Percentiles rank a stretch among this genome's conserved stretches.
Evolutionary conservation across 2,329 filamentous ascomycete genomes (phyloP).

Genomic region (Aspergillus viridinutans): DNA sequence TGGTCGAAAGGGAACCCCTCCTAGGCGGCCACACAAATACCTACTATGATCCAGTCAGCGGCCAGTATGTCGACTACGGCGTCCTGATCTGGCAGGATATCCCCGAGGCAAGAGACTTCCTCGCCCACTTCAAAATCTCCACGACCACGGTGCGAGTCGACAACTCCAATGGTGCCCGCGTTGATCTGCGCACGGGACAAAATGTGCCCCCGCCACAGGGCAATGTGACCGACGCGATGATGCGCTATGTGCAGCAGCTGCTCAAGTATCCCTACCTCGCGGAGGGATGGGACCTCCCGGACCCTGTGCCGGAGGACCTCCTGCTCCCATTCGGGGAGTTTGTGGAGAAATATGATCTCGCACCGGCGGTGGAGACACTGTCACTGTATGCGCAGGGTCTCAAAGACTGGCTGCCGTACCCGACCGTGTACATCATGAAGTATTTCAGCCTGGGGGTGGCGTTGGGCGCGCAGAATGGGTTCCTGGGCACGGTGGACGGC

Average conservation of each 20-base stretch:
- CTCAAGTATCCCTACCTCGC: slow-evolving; percentile 11
- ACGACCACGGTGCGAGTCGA: slow-evolving; percentile 1
- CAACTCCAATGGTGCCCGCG: neutral
- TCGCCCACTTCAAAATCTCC: slow-evolving; percentile 20
- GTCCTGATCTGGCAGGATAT: slow-evolving; percentile 23
- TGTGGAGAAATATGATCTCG: slow-evolving; percentile 10
- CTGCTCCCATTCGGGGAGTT: slow-evolving; percentile 13
- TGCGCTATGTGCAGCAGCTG: slow-evolving; percentile 13
- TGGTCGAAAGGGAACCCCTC: slow-evolving; percentile 22
- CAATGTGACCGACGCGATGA: slow-evolving; percentile 6
- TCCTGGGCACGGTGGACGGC: neutral
- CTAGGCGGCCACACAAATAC: slow-evolving; percentile 28
- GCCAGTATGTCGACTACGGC: slow-evolving; percentile 24
- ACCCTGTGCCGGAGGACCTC: slow-evolving; percentile 15
- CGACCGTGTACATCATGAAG: slow-evolving; percentile 6
- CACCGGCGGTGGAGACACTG: slow-evolving; percentile 1
- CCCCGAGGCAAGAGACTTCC: slow-evolving; percentile 16
- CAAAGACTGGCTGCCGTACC: neutral
- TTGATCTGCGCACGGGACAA: slow-evolving; percentile 23
- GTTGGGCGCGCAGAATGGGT: neutral
- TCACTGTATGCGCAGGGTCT: slow-evolving; percentile 2
- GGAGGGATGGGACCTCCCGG: slow-evolving; percentile 6
- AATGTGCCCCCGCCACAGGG: slow-evolving; percentile 9
- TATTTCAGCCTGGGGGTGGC: slow-evolving; percentile 7
- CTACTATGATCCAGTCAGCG: slow-evolving; percentile 17